A percentile compares a stretch with the other conserved stretches of the same genome.
Conservation (phyloP, 345 rosid species). For the Capsella bursapastoris region DNA sequence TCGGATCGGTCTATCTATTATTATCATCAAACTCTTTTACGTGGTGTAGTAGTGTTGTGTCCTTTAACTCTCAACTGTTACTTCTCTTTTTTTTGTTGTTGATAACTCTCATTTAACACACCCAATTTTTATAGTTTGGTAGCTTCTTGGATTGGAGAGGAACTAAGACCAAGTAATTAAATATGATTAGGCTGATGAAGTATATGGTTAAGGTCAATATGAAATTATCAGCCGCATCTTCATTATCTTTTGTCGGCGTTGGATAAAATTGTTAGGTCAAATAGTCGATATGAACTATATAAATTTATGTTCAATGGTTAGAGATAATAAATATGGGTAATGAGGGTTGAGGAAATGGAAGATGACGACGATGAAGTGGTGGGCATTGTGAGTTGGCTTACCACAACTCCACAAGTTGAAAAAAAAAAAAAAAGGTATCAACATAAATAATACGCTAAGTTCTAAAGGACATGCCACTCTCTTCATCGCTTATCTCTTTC, state of each 20-base stretch:
- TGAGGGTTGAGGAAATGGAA: constrained; percentile 32
- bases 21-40: constrained; percentile 27
- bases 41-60: constrained; percentile 27
- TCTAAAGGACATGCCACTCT: constrained; percentile 29
- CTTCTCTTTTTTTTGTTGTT: constrained; percentile 3
- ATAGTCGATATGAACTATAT: constrained; percentile 38
- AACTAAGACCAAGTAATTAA: constrained; percentile 18
- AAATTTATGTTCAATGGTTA: constrained; percentile 15
- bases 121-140: constrained; percentile 27
- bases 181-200: constrained; percentile 14
- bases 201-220: constrained; percentile 17
- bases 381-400: constrained; percentile 36
- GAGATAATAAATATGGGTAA: neutral
- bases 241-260: constrained; percentile 20
- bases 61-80: constrained; percentile 43
- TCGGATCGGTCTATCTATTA: constrained; percentile 45
- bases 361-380: constrained; percentile 45
- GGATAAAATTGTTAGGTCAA: constrained; percentile 36
- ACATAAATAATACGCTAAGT: constrained; percentile 32
- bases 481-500: constrained; percentile 26
- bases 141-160: constrained; percentile 22
- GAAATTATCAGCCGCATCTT: constrained; percentile 18
- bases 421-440: constrained; percentile 16
- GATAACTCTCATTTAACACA: constrained; percentile 33
- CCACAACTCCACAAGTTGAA: constrained; percentile 43